Evolutionary conservation across 129 eudicot species (phyloP).

Genomic region (Oenanthe sinensis): DNA sequence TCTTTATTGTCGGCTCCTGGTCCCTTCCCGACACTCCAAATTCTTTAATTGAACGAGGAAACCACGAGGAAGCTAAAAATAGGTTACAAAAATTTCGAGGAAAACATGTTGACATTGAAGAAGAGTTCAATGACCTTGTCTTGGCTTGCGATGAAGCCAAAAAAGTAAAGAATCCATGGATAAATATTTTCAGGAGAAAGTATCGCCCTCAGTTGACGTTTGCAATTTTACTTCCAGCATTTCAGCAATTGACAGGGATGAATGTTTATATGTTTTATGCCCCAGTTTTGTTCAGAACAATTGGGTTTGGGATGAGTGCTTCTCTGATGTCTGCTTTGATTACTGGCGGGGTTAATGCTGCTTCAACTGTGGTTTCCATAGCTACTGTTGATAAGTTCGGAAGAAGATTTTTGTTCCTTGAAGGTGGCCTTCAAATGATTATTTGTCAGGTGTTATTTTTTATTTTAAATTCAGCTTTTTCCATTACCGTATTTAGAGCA

Average conservation of each 20-base stretch:
- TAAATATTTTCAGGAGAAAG: slow-evolving; percentile 52
- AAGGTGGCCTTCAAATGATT: slow-evolving; percentile 86
- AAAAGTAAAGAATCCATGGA: slow-evolving; percentile 69
- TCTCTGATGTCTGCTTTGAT: slow-evolving; percentile 85
- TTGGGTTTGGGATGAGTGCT: slow-evolving; percentile 66
- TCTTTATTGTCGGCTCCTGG: slow-evolving; percentile 58
- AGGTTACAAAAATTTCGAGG: slow-evolving; percentile 58
- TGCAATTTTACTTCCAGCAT: slow-evolving; percentile 75
- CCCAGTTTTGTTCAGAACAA: slow-evolving; percentile 79
- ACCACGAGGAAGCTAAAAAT: slow-evolving; percentile 43
- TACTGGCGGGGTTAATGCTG: slow-evolving; percentile 62
- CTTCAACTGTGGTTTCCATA: slow-evolving; percentile 67
- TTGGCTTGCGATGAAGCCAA: slow-evolving; percentile 61
- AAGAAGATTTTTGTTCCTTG: slow-evolving; percentile 62
- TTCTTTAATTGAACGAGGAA: slow-evolving; percentile 76
- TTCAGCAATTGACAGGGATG: slow-evolving; percentile 81
- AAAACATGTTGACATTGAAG: slow-evolving; percentile 38
- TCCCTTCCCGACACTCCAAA: slow-evolving; percentile 85
- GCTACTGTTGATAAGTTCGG: slow-evolving; percentile 76
- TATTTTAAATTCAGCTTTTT: too few species aligned
- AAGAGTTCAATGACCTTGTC: slow-evolving; percentile 60
- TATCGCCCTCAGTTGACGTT: slow-evolving; percentile 79
- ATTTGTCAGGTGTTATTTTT: slow-evolving; percentile 57
- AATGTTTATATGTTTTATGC: slow-evolving; percentile 93
- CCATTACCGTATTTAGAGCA: too few species aligned